Base-by-base conservation (phyloP, 192 early-diverging fungal species). In the Coemansia reversa region DNA sequence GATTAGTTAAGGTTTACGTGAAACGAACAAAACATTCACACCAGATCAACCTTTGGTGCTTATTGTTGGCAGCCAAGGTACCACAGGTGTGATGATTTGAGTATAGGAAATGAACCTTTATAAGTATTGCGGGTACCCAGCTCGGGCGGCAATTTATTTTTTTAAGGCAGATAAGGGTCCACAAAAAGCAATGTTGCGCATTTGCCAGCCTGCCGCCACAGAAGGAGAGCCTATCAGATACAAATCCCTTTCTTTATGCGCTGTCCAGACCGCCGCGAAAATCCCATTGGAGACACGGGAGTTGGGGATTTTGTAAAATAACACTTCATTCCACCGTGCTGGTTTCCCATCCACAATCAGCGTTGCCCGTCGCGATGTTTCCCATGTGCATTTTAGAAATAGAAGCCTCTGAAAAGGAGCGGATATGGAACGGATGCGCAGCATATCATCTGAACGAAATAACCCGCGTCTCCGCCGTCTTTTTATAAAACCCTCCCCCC, bases 301-400 rank as follows among this genome's bases (percentile, higher is more conserved):
- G 27, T 27, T 1, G 39, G 39, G 39, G 39, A 45, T 45, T 16
- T 45, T 45, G 39, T 14, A 3, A 45, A 45, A 45, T 45, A 45
- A 45, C 39, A 45, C 39, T 45, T 45, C 39, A 45, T 45, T 45
- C 39, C 39, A 45, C 39, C 39, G 39, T 45, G 39, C 39, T 45
- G 39, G 39, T 45, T 45, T 45, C 16, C 0, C 14, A 45, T 45
- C 39, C 39, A 45, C 39, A 45, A 45, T 45, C 39, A 16, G 39
- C 39, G 14, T 11, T 45, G 39, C 39, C 39, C 39, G 39, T 45
- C 39, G 39, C 39, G 39, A 45, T 45, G 39, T 45, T 45, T 45
- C 39, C 39, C 39, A 45, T 45, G 39, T 16, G 39, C 39, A 14
- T 16, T 45, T 45, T 45, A 45, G 39, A 45, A 45, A 45, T 7